phyloP scores from a whole-genome alignment of 2,329 filamentous ascomycete genomes.

The Microdochium bolleyi region DNA sequence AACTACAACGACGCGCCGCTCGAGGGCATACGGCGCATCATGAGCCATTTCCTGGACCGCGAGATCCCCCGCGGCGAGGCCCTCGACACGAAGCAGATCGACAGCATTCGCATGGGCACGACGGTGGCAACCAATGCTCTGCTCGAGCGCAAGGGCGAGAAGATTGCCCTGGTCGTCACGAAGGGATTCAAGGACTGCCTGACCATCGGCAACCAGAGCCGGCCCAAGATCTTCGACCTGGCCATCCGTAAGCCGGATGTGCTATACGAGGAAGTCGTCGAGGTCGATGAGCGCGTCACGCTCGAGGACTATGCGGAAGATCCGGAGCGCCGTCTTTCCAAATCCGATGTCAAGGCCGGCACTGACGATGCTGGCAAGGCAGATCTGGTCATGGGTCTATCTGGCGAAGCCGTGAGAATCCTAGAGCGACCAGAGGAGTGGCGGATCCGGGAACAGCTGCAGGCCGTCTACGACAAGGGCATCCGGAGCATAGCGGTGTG shows the following conservation, averaged over 20 bases:
- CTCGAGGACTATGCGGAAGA: constrained; percentile 90
- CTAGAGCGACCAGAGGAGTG: constrained; percentile 52
- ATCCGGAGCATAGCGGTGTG: constrained; percentile 82
- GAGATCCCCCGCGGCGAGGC: constrained; percentile 74
- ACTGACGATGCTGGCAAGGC: constrained; percentile 35
- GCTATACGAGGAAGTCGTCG: constrained; percentile 77
- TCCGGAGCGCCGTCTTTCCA: constrained; percentile 51
- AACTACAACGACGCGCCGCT: constrained; percentile 90
- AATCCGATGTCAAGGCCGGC: constrained; percentile 46
- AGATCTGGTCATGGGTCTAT: constrained; percentile 61
- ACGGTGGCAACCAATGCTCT: constrained; percentile 91
- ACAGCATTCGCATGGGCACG: constrained; percentile 92
- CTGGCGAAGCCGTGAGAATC: constrained; percentile 67
- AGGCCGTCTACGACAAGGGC: constrained; percentile 60
- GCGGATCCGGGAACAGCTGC: constrained; percentile 50
- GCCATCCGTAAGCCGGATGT: constrained; percentile 83
- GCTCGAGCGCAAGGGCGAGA: constrained; percentile 83
- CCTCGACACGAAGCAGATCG: constrained; percentile 75
- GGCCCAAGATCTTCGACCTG: constrained; percentile 85
- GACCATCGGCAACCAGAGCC: constrained; percentile 81
- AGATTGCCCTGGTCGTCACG: constrained; percentile 80
- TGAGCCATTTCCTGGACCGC: constrained; percentile 65
- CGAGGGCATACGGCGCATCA: constrained; percentile 81
- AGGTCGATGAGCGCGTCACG: constrained; percentile 85
- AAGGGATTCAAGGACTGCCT: constrained; percentile 84